These are phyloP conservation scores for Saturnispora sanitii DNA, from an alignment of 805 yeast species.

Conservation along the genomic window DNA sequence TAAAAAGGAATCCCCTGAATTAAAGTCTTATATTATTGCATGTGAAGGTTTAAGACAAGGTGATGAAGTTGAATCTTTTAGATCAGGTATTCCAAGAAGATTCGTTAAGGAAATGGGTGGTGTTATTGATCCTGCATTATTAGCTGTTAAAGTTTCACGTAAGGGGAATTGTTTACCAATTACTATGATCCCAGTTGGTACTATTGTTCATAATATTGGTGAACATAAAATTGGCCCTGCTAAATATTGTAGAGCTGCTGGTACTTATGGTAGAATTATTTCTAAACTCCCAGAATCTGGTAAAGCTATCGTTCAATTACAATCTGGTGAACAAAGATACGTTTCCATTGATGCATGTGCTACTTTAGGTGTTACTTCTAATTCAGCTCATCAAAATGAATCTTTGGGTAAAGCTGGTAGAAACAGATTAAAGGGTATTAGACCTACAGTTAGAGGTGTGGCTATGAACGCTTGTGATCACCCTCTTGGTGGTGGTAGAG, in stretches of 20 bases:
- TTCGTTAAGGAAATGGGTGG: slow-evolving; percentile 82
- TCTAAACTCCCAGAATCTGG: slow-evolving; percentile 63
- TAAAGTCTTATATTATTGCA: slow-evolving; percentile 75
- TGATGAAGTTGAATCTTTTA: slow-evolving; percentile 79
- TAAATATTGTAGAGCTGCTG: slow-evolving; percentile 88
- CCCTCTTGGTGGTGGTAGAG: slow-evolving; percentile 99
- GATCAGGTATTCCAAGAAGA: slow-evolving; percentile 75
- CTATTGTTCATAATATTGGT: slow-evolving; percentile 82
- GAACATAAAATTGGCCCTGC: slow-evolving; percentile 69
- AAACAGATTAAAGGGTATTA: slow-evolving; percentile 79
- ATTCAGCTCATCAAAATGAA: slow-evolving; percentile 82
- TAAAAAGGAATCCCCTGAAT: slow-evolving; percentile 50
- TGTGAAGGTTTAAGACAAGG: slow-evolving; percentile 90
- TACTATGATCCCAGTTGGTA: slow-evolving; percentile 88
- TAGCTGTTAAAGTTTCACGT: slow-evolving; percentile 77
- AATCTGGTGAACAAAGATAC: slow-evolving; percentile 90
- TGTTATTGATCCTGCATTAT: slow-evolving; percentile 80
- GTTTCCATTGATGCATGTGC: slow-evolving; percentile 83
- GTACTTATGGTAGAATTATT: slow-evolving; percentile 82
- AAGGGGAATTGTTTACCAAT: slow-evolving; percentile 94
- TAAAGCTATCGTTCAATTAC: slow-evolving; percentile 70
- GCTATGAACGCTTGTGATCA: slow-evolving; percentile 97
- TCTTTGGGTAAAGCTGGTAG: slow-evolving; percentile 97
- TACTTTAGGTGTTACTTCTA: slow-evolving; percentile 86
- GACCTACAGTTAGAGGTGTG: slow-evolving; percentile 95